Evolutionary conservation across 1,284 basidiomycete species (phyloP).

Genomic region (Singerocomus inundabilis): DNA sequence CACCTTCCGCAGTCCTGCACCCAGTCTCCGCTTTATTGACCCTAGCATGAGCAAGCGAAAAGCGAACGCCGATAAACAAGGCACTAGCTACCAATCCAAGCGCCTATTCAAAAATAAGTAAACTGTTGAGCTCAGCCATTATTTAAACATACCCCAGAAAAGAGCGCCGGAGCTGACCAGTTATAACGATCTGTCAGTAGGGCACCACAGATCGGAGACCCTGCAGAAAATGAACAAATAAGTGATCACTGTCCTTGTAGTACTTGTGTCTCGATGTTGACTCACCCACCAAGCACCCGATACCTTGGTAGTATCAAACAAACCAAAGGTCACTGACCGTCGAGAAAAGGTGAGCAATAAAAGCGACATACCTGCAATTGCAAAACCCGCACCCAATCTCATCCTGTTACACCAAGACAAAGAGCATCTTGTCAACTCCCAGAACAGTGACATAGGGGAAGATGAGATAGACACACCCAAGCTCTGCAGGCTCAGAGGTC

Average conservation of each 20-base stretch:
- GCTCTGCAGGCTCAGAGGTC: conserved; percentile 23
- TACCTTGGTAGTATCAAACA: conserved; percentile 12
- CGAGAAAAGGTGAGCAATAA: background rate
- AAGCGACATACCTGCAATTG: conserved; percentile 18
- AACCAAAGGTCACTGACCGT: background rate
- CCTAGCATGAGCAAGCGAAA: too few species aligned
- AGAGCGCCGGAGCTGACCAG: conserved; percentile 33
- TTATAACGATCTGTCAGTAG: conserved; percentile 27
- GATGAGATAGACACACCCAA: conserved; percentile 23
- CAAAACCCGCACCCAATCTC: conserved; percentile 28
- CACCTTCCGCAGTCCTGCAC: background rate
- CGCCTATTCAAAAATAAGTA: conserved; percentile 3
- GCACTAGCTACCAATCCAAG: conserved; percentile 3
- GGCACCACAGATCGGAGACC: too few species aligned
- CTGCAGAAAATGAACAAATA: conserved; percentile 7
- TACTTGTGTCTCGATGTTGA: background rate
- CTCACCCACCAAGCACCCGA: conserved; percentile 29
- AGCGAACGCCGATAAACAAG: conserved; percentile 15
- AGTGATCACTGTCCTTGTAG: background rate
- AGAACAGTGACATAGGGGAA: background rate
- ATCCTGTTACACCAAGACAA: conserved; percentile 9
- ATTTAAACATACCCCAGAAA: conserved; percentile 25
- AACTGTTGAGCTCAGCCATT: background rate
- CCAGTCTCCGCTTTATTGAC: background rate
- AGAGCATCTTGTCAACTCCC: background rate